Evolutionary conservation across 495 filamentous ascomycete species (phyloP).

Genomic region (Chlorociboria aeruginascens): DNA sequence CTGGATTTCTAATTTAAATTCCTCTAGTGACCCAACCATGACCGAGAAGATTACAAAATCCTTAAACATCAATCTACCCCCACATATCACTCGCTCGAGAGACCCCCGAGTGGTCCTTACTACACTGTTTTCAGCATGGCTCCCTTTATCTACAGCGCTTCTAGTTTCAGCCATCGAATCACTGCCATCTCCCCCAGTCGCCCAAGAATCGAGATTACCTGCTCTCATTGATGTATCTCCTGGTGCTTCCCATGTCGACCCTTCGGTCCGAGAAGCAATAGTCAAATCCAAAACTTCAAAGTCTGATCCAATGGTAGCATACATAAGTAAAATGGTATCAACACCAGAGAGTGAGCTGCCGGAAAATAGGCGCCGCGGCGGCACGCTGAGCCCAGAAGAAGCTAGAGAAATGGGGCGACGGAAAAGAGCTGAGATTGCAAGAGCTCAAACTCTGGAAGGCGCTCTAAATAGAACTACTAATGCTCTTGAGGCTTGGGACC

Average conservation of each 20-base stretch:
- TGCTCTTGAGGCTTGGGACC: conserved; percentile 36
- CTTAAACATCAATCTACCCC: conserved; percentile 67
- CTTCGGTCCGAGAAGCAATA: conserved; percentile 64
- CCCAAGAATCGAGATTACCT: conserved; percentile 74
- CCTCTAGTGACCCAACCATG: conserved; percentile 57
- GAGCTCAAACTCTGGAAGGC: conserved; percentile 43
- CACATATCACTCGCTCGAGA: conserved; percentile 72
- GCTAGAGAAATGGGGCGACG: conserved; percentile 77
- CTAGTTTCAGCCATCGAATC: conserved; percentile 90
- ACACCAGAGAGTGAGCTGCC: conserved; percentile 83
- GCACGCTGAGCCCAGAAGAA: conserved; percentile 70
- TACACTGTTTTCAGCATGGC: conserved; percentile 77
- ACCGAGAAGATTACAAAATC: conserved; percentile 94
- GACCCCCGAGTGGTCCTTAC: conserved; percentile 77
- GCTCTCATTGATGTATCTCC: conserved; percentile 71
- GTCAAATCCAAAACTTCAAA: conserved; percentile 56
- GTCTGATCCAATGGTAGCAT: conserved; percentile 76
- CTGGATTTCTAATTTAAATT: conserved; percentile 13
- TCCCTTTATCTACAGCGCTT: conserved; percentile 85
- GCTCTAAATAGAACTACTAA: conserved; percentile 36
- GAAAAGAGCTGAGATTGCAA: conserved; percentile 77
- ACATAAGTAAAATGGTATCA: conserved; percentile 97
- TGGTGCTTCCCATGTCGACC: conserved; percentile 55
- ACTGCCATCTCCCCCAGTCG: conserved; percentile 72
- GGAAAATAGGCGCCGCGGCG: conserved; percentile 58